Percentiles rank a stretch among this genome's conserved stretches.
Conservation (phyloP, 495 filamentous ascomycete species). For the Podospora australis region DNA sequence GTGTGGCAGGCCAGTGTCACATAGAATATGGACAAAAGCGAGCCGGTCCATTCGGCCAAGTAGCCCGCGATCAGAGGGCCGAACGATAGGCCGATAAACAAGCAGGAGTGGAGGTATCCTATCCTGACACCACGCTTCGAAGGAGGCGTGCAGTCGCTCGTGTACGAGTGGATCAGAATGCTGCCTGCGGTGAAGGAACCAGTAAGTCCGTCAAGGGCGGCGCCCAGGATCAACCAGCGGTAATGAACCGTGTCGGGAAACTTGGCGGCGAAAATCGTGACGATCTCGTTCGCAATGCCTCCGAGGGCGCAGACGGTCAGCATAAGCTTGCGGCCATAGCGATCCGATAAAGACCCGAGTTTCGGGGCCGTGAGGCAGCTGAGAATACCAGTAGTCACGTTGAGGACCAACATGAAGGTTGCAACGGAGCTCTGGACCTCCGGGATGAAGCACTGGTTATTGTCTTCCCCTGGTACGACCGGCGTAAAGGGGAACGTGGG, state of each 20-base stretch:
- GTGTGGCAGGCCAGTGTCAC: slow-evolving; percentile 62
- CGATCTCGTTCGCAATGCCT: slow-evolving; percentile 59
- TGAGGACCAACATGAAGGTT: slow-evolving; percentile 67
- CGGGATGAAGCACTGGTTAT: slow-evolving; percentile 61
- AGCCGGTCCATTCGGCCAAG: slow-evolving; percentile 62
- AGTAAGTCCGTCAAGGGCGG: slow-evolving; percentile 69
- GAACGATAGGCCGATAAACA: slow-evolving; percentile 79
- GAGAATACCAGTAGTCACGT: slow-evolving; percentile 62
- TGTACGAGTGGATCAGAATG: slow-evolving; percentile 78
- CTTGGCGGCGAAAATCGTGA: slow-evolving; percentile 68
- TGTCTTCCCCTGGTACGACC: slow-evolving; percentile 57
- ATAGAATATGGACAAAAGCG: slow-evolving; percentile 71
- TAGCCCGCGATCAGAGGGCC: slow-evolving; percentile 76
- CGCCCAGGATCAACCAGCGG: slow-evolving; percentile 66
- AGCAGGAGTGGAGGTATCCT: slow-evolving; percentile 77
- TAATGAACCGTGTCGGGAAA: slow-evolving; percentile 65
- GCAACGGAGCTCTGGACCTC: slow-evolving; percentile 70
- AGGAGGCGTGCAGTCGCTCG: slow-evolving; percentile 77
- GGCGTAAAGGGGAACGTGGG: slow-evolving; percentile 57
- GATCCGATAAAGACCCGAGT: slow-evolving; percentile 79
- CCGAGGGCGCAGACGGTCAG: slow-evolving; percentile 63
- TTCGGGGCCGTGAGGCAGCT: slow-evolving; percentile 73
- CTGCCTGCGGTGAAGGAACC: slow-evolving; percentile 81
- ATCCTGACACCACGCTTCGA: slow-evolving; percentile 77
- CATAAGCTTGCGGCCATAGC: slow-evolving; percentile 70